phyloP scores from a whole-genome alignment of 345 rosid species.

The Salix dunnii region DNA sequence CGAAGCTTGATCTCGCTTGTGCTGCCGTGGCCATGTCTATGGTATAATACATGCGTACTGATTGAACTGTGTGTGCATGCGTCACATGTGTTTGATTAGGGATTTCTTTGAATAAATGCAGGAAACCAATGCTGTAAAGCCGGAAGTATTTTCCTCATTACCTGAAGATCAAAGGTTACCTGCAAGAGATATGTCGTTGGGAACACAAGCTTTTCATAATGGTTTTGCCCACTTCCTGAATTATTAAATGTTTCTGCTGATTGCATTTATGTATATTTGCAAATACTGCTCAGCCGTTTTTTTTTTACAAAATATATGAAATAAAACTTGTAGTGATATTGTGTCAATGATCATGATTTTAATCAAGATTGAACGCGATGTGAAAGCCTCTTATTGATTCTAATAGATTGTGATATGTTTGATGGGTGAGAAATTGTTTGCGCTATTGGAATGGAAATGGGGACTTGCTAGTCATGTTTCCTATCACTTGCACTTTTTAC shows the following conservation, averaged over 20 bases:
- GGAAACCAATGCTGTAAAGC: conserved; percentile 45
- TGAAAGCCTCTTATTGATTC: neutral
- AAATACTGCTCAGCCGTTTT: neutral
- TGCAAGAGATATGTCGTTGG: conserved; percentile 24
- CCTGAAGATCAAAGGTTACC: conserved; percentile 36
- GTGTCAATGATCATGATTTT: neutral
- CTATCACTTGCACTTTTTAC: neutral
- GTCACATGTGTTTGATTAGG: neutral
- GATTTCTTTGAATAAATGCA: conserved; percentile 16
- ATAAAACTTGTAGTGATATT: neutral
- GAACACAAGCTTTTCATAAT: conserved; percentile 44
- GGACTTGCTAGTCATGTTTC: neutral
- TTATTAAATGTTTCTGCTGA: neutral
- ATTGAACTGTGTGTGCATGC: neutral
- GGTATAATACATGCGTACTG: conserved; percentile 30
- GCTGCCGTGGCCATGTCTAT: conserved; percentile 71
- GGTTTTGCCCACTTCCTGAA: neutral
- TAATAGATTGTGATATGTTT: neutral
- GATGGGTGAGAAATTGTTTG: neutral
- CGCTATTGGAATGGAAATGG: neutral
- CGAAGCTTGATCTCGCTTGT: conserved; percentile 63
- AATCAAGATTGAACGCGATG: neutral
- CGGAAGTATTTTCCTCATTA: conserved; percentile 44
- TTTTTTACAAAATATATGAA: no score
- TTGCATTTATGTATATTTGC: neutral